A percentile compares a stretch with the other conserved stretches of the same genome.
Evolutionary conservation across 2,329 filamentous ascomycete genomes (phyloP).

Genomic region (Talaromyces sp.): DNA sequence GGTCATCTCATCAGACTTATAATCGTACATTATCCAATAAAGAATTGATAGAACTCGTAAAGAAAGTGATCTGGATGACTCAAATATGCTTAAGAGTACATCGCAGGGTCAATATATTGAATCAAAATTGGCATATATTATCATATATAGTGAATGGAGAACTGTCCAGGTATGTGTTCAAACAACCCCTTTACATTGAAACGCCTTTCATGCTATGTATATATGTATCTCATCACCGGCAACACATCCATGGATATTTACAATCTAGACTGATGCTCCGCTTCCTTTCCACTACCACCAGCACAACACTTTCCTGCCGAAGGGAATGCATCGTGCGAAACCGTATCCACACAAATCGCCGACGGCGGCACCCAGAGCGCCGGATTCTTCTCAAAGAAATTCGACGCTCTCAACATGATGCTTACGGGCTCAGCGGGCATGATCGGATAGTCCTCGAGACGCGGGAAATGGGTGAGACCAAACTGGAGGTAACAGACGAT

Average conservation of each 20-base stretch:
- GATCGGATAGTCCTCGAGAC: conserved; percentile 55
- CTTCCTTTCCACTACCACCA: not conserved
- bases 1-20: not conserved
- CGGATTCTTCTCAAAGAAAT: conserved; percentile 59
- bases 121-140: not conserved
- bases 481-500: conserved; percentile 58
- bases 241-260: not conserved
- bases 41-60: too few species aligned
- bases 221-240: not conserved
- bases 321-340: conserved; percentile 27
- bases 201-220: conserved; percentile 4
- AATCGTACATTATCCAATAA: too few species aligned
- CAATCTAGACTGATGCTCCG: conserved; percentile 12
- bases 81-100: not conserved
- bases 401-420: conserved; percentile 56
- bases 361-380: conserved; percentile 54
- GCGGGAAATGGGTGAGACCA: conserved; percentile 54
- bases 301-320: conserved; percentile 6
- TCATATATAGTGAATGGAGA: not conserved
- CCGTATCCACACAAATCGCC: conserved; percentile 24
- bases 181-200: not conserved
- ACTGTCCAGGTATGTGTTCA: not conserved
- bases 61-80: too few species aligned
- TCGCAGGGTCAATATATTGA: not conserved
- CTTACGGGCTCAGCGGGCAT: conserved; percentile 59